These are phyloP conservation scores for Colletotrichum coccodes DNA, from an alignment of 2,329 filamentous ascomycete genomes.

Conservation along the genomic window DNA sequence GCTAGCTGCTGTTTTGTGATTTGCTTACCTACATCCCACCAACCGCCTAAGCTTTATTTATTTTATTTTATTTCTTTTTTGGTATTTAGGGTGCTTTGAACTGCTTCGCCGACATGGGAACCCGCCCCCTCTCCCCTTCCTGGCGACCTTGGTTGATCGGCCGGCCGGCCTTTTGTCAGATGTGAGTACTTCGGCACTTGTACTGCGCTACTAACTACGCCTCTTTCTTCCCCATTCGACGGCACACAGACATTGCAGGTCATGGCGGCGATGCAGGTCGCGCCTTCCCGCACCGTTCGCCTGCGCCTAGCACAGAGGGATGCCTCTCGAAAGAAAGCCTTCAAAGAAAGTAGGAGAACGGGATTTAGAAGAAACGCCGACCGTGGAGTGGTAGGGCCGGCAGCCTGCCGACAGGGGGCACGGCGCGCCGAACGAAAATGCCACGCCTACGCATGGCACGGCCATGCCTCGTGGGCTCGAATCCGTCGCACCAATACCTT, in stretches of 20 bases:
- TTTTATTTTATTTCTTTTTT: too few species aligned
- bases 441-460: background rate
- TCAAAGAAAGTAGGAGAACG: background rate
- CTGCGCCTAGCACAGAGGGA: background rate
- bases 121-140: background rate
- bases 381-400: slow-evolving; percentile 19
- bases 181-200: too few species aligned
- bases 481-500: slow-evolving; percentile 15
- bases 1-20: slow-evolving; percentile 1
- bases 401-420: slow-evolving; percentile 30
- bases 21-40: background rate
- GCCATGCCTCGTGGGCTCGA: slow-evolving; percentile 19
- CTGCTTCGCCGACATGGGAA: slow-evolving; percentile 12
- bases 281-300: slow-evolving; percentile 6
- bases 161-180: background rate
- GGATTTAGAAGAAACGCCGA: background rate
- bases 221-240: background rate
- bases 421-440: slow-evolving; percentile 20
- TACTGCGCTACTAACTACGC: background rate
- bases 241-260: slow-evolving; percentile 15
- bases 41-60: background rate
- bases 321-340: background rate
- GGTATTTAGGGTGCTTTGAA: background rate
- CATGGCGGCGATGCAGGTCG: slow-evolving; percentile 7
- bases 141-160: slow-evolving; percentile 1